phyloP scores from a whole-genome alignment of 208 protist genomes.

The Strigomonas galati region DNA sequence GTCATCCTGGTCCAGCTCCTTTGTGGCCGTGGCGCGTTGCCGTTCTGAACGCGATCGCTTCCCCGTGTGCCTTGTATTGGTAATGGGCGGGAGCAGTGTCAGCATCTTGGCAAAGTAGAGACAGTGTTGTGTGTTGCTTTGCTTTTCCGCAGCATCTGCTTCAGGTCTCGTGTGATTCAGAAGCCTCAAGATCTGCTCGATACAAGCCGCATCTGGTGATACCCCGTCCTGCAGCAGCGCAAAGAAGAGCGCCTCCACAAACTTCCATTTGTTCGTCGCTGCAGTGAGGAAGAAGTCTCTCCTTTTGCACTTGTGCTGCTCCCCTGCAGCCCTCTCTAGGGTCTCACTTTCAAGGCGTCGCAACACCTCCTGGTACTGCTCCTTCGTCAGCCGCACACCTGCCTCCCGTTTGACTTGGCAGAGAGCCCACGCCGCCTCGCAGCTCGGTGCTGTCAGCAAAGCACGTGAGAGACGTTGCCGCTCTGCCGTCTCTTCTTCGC shows the following conservation, averaged over 20 bases:
- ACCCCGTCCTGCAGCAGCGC: conserved; percentile 30
- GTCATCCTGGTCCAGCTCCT: background rate
- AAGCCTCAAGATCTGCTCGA: background rate
- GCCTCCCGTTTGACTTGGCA: conserved; percentile 15
- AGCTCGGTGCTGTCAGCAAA: conserved; percentile 12
- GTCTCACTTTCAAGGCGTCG: background rate
- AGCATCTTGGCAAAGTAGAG: conserved; percentile 30
- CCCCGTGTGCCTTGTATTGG: conserved; percentile 10
- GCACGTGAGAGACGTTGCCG: conserved; percentile 10
- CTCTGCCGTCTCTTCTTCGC: conserved; percentile 14
- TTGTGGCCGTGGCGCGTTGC: background rate
- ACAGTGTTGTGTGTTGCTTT: background rate
- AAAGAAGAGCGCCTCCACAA: background rate
- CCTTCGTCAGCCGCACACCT: conserved; percentile 22
- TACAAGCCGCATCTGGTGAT: conserved; percentile 11
- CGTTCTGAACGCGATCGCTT: too few species aligned
- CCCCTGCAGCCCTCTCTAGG: too few species aligned
- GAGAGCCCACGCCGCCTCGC: conserved; percentile 17
- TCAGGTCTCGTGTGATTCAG: background rate
- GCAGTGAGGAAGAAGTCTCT: background rate
- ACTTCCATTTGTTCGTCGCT: background rate
- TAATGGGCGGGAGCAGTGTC: conserved; percentile 21
- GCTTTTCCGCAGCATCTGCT: background rate
- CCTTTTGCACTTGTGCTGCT: too few species aligned
- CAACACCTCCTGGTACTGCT: conserved; percentile 23